phyloP scores from a whole-genome alignment of 495 filamentous ascomycete genomes.

The Articulospora tetracladia region DNA sequence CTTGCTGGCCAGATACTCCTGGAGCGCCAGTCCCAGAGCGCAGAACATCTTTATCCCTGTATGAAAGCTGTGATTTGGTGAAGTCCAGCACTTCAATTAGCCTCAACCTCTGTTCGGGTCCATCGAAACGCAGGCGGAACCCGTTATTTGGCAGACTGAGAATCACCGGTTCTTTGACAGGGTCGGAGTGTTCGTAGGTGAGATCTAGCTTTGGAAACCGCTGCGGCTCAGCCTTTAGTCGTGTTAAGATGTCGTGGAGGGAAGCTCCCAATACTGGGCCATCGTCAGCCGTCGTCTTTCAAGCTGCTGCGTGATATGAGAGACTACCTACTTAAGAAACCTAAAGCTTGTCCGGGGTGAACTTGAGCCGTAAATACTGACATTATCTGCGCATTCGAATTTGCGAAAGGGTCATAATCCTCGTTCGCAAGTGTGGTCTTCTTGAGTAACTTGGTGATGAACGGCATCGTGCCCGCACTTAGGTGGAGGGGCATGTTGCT shows the following conservation, averaged over 20 bases:
- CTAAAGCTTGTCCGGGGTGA: conserved; percentile 70
- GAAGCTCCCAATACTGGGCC: conserved; percentile 76
- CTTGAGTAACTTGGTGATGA: background rate
- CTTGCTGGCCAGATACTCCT: conserved; percentile 28
- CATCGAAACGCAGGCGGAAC: conserved; percentile 86
- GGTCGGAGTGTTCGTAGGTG: conserved; percentile 64
- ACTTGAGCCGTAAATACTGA: conserved; percentile 64
- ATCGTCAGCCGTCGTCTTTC: background rate
- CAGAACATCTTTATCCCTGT: conserved; percentile 82
- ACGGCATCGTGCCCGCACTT: background rate
- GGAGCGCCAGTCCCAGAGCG: conserved; percentile 52
- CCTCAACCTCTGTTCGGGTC: conserved; percentile 84
- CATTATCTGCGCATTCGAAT: conserved; percentile 33
- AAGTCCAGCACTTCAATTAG: conserved; percentile 92
- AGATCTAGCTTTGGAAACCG: conserved; percentile 80
- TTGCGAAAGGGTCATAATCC: conserved; percentile 2
- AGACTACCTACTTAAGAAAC: conserved; percentile 62
- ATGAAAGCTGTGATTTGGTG: conserved; percentile 72
- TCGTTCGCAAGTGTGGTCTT: background rate
- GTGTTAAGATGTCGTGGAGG: conserved; percentile 79
- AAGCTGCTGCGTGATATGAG: background rate
- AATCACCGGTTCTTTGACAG: conserved; percentile 67
- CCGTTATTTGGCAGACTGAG: conserved; percentile 79
- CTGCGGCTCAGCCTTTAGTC: conserved; percentile 79
- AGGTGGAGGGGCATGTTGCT: conserved; percentile 7